Evolutionary conservation across 129 eudicot genomes (phyloP), one percentile per base, ranked within the genome.

Genomic region (Lonicera japonica): DNA sequence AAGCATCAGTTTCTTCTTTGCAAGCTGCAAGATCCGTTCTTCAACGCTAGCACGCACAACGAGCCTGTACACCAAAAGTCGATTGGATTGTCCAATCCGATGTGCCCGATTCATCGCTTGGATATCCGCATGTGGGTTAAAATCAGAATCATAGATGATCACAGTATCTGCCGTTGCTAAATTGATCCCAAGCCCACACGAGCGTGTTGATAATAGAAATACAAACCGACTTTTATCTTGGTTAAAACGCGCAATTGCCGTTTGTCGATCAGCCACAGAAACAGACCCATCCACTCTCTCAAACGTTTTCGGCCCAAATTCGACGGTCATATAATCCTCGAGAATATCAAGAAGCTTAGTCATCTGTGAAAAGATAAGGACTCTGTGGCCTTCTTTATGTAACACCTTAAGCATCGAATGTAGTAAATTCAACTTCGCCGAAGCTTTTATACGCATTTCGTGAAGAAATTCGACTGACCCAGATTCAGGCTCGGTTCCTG

Each of bases 31-130:
- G 25, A 92, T 92, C 16, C 99, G 80, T 59, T 92, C 99, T 80
- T 92, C 99, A 70, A 92, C 96, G 54, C 99, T 92, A 45, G 99
- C 99, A 72, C 99, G 96, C 5, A 92, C 99, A 53, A 92, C 88
- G 46, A 92, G 95, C 73, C 99, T 72, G 73, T 88, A 92, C 16
- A 92, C 96, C 18, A 92, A 74, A 78, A 92, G 99, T 61, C 95
- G 68, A 0, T 82, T 92, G 0, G 96, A 88, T 61, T 92, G 99
- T n/a, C 99, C 99, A 41, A 92, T 92, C 46, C 99, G 86, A 68
- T 92, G 99, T 0, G 99, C 99, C 61, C 99, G 91, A 62, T 92
- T 92, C 99, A 92, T 92, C 55, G 99, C 99, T 64, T 92, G 99
- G 54, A 92, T 88, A 77, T 92, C 99, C 3, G 96, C 99, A 66